Evolutionary conservation across 1,139 yeast species (phyloP), one percentile per base, ranked within the genome.

Genomic region (Blastobotrys persicus): DNA sequence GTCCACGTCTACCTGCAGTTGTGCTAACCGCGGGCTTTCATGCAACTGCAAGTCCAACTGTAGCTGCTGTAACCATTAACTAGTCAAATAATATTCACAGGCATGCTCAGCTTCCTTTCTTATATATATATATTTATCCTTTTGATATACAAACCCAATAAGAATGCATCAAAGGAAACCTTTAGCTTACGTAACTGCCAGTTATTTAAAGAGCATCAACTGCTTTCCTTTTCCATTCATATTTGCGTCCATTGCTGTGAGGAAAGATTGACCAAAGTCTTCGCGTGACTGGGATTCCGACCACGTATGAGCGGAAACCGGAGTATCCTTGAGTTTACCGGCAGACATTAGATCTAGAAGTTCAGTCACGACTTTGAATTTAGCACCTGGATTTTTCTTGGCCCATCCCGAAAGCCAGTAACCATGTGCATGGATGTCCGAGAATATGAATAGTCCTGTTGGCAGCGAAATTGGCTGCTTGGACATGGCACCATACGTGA

Each of bases 401-500:
- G 84, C 78, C 72, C 87, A 84, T 45, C 77, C 82, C 9, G 98
- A 87, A 49, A 92, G 82, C 98, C 99, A 92, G 72, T 86, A 92
- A 0, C 99, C 98, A 39, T 83, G 80, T 51, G 91, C 82, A 16
- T 87, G 83, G 53, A 92, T 69, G 63, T 91, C 86, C 67, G 89
- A 92, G 75, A 92, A 92, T 57, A 94, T 91, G 63, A 88, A 87
- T 54, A 88, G 72, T 1, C 96, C 81, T 0, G 97, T 88, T 39
- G 98, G 97, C 52, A 92, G 70, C 14, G 81, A 78, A 20, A 94
- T 94, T 2, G 98, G 98, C 70, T 88, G 92, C 74, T 83, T 83
- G 4, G 98, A 88, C 98, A 92, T 92, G 45, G 96, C 98, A 26
- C 99, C 99, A 65, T 92, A 92, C 0, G 98, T 89, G 60, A 87